Evolutionary conservation across 495 filamentous ascomycete genomes (phyloP).

Genomic region (Talaromyces nanjingensis): DNA sequence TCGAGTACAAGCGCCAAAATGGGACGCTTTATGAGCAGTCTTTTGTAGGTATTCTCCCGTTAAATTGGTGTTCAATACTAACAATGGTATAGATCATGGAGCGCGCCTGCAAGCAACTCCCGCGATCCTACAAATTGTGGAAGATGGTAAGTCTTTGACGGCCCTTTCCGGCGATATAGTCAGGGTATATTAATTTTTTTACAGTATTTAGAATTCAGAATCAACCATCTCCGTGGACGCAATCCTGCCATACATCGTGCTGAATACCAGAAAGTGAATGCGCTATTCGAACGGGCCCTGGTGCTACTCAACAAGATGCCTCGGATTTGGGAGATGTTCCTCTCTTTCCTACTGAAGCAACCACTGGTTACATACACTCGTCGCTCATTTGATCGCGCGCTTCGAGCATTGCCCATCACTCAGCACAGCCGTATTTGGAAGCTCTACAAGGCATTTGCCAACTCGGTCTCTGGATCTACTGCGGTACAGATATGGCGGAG

Average conservation of each 20-base stretch:
- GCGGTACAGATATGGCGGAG: constrained; percentile 90
- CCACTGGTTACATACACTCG: constrained; percentile 87
- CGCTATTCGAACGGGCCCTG: constrained; percentile 88
- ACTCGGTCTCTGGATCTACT: constrained; percentile 84
- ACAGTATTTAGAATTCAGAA: constrained; percentile 82
- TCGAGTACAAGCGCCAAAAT: constrained; percentile 84
- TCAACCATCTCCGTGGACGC: constrained; percentile 71
- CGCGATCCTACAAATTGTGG: constrained; percentile 97
- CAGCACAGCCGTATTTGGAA: constrained; percentile 98
- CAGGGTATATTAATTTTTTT: background rate
- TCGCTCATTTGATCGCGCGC: constrained; percentile 86
- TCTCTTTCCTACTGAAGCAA: constrained; percentile 83
- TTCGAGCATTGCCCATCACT: constrained; percentile 90
- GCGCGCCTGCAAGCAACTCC: constrained; percentile 79
- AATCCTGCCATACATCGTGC: constrained; percentile 74
- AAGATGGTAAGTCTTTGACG: constrained; percentile 63
- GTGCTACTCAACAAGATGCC: constrained; percentile 99
- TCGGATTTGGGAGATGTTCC: constrained; percentile 96
- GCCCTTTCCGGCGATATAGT: background rate
- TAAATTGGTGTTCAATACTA: background rate
- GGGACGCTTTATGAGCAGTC: constrained; percentile 84
- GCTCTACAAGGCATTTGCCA: constrained; percentile 85
- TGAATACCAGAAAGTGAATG: constrained; percentile 90
- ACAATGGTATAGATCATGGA: constrained; percentile 54
- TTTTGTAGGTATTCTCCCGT: constrained; percentile 53